Evolutionary conservation across 2,329 filamentous ascomycete genomes (phyloP), one percentile per base, ranked within the genome.

Genomic region (Calonectria pseudoturangicola): DNA sequence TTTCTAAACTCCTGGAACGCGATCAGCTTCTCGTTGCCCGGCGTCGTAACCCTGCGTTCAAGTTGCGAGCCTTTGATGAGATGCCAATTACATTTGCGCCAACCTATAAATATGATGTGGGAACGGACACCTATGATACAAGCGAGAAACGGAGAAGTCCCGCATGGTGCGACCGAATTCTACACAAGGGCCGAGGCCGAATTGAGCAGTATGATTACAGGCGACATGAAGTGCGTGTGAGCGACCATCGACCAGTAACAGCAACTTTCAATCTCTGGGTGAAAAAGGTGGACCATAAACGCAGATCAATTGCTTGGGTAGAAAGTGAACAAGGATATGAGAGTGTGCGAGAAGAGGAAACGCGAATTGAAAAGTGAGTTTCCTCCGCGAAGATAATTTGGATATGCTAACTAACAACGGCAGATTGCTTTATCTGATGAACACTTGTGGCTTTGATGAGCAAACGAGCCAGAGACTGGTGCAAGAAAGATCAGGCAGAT

Each of bases 61-160:
- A 94, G 33, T 89, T 99, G 6, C 92, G 96, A 25, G 93, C 95
- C 0, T 98, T 99, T 83, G 92, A 93, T n/a, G 97, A 99, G 84
- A 89, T 93, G 68, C 94, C 94, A 0, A 98, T 99, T 79, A 93
- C 92, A 0, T 99, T 99, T 82, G 93, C 95, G 9, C 97, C 97
- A 0, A 99, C 97, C 0, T 99, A 99, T 88, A 99, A 99, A 83
- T 99, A 99, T 83, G 97, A 99, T 79, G 95, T 98, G 0, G 96
- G 96, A 18, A 97, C 95, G 0, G 96, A 98, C 81, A 93, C 92
- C 8, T 99, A 98, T 83, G 97, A 99, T 82, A 93, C 94, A 0
- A 96, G 94, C 79, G 97, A 99, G 84, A 99, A 99, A 88, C 95
- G 95, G 83, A 91, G 97, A 63, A 93, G 95, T 27, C 97, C 97